Evolutionary conservation across 2,329 filamentous ascomycete species (phyloP), one percentile per base, ranked within the genome.

Genomic region (Knufia petricola): DNA sequence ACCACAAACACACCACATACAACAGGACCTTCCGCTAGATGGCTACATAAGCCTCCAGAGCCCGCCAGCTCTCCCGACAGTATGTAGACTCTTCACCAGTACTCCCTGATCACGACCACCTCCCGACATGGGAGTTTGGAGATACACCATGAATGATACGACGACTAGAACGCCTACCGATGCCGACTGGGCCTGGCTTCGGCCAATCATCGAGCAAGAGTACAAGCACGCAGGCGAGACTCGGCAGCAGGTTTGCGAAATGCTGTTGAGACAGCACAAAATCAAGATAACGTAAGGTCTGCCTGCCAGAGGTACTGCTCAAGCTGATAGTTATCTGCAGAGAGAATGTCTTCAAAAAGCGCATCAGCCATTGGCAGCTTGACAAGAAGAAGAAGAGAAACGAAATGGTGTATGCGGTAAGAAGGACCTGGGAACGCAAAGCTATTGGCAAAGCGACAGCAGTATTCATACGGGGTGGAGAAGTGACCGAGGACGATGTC

Each of bases 221-320:
- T 44, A 44, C 41, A 44, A 44, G 24, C 41, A 44, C 13, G 41
- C 23, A n/a, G 24, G 24, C 24, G 17, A 19, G 41, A 44, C 41
- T 7, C 12, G 24, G 21, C 23, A 30, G 17, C 12, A 44, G 13
- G 41, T 44, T 44, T 21, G 41, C 13, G 13, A 9, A 19, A 44
- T 44, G 3, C 28, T 44, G 26, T n/a, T 6, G 10, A 21, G 17
- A 15, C 21, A 44, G 21, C 19, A 32, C 26, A 6, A 20, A 4
- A 13, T 44, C 17, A 9, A 3, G 8, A 20, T 44, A n/a, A 44
- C 41, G 41, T 44, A 20, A 44, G 23, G 12, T n/a, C 13, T 8
- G 13, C n/a, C 21, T 4, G 15, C 17, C 4, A 17, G 13, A 19
- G 7, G 3, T 8, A 21, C 19, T 44, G 15, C 24, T 44, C 8